Conservation (phyloP, 176 grass and related monocot species). For the Eleusine indica region DNA sequence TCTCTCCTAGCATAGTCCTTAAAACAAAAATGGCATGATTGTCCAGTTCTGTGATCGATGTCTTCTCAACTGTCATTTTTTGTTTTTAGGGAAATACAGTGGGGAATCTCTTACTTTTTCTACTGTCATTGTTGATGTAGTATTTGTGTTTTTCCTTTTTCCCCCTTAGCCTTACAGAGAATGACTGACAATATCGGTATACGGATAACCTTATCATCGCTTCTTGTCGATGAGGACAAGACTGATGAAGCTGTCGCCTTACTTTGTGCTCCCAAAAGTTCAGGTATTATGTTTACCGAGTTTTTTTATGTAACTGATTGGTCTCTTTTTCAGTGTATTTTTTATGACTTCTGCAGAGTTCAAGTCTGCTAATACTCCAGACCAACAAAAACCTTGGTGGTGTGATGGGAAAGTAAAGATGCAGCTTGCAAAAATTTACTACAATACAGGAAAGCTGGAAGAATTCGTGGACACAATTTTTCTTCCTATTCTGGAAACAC, state of each 20-base stretch:
- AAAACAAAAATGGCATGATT: neutral
- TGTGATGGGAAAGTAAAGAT: slow-evolving; percentile 82
- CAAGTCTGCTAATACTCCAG: slow-evolving; percentile 34
- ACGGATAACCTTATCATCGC: slow-evolving; percentile 63
- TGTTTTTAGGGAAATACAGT: too few relatives aligned
- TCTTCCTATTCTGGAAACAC: slow-evolving; percentile 73
- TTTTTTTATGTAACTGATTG: slow-evolving; percentile 14
- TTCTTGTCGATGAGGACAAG: slow-evolving; percentile 75
- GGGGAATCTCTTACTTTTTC: neutral
- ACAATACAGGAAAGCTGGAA: slow-evolving; percentile 62
- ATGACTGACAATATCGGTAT: slow-evolving; percentile 72
- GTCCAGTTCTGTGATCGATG: neutral
- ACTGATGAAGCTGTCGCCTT: slow-evolving; percentile 63
- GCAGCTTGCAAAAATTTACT: slow-evolving; percentile 81
- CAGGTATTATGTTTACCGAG: slow-evolving; percentile 35
- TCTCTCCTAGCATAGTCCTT: neutral
- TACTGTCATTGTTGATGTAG: slow-evolving; percentile 34
- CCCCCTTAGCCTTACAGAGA: slow-evolving; percentile 60
- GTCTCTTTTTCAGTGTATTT: neutral
- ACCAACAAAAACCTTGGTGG: slow-evolving; percentile 77
- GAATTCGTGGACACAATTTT: slow-evolving; percentile 80
- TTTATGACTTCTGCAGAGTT: slow-evolving; percentile 38
- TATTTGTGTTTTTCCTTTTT: neutral
- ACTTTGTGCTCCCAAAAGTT: slow-evolving; percentile 72
- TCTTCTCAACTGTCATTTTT: slow-evolving; percentile 27